Evolutionary conservation across 2,329 filamentous ascomycete species (phyloP).

Genomic region (Venturia nashicola): DNA sequence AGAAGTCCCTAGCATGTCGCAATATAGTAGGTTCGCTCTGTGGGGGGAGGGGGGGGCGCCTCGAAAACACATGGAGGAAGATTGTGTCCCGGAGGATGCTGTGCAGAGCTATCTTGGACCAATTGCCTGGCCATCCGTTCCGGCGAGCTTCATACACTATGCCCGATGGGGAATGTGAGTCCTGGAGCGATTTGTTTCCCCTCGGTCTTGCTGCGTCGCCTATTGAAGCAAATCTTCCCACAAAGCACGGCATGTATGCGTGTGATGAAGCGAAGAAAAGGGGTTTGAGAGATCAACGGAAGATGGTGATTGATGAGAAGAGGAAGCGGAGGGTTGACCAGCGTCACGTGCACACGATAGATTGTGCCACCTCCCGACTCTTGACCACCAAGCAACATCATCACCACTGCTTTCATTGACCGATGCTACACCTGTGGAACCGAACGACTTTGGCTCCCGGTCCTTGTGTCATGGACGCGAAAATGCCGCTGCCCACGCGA

Average conservation of each 20-base stretch:
- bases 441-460: background rate
- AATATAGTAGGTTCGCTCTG: background rate
- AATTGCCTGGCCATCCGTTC: background rate
- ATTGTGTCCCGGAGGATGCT: background rate
- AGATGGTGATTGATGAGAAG: background rate
- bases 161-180: background rate
- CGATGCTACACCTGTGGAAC: background rate
- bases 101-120: background rate
- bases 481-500: background rate
- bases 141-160: background rate
- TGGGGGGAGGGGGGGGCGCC: background rate
- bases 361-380: too few species aligned
- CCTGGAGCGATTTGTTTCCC: background rate
- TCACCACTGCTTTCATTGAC: background rate
- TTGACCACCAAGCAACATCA: background rate
- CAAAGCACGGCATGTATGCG: background rate
- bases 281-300: background rate
- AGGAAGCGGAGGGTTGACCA: background rate
- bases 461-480: background rate
- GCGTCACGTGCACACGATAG: too few species aligned
- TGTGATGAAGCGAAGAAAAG: background rate
- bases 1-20: background rate
- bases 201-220: background rate
- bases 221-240: background rate
- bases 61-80: background rate